Evolutionary conservation across 2,329 filamentous ascomycete species (phyloP).

Genomic region (Dothiorella sarmentorum): DNA sequence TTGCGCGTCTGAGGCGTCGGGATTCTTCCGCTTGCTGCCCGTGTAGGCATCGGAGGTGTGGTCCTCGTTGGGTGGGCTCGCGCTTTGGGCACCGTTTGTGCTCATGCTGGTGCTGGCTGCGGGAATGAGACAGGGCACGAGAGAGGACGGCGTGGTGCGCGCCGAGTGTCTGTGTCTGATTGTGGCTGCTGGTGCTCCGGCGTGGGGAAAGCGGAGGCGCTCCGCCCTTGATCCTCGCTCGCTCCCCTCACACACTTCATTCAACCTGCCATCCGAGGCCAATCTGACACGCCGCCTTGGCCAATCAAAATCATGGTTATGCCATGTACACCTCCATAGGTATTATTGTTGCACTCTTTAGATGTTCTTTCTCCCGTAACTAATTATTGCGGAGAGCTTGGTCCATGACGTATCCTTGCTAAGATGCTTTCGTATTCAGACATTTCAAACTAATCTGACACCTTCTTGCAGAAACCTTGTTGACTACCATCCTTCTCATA

Average conservation of each 20-base stretch:
- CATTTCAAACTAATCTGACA: too few relatives aligned
- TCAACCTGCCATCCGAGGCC: neutral
- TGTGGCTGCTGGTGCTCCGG: neutral
- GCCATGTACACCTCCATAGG: too few relatives aligned
- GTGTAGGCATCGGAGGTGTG: slow-evolving; percentile 18
- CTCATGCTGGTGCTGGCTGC: neutral
- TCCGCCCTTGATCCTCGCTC: neutral
- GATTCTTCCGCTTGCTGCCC: slow-evolving; percentile 41
- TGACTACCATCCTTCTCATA: too few relatives aligned
- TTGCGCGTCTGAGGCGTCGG: slow-evolving; percentile 30
- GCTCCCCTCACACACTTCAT: neutral
- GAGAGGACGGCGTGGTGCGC: slow-evolving; percentile 1
- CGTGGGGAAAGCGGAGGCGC: slow-evolving; percentile 13
- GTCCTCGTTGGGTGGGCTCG: slow-evolving; percentile 31
- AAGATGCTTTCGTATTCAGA: too few relatives aligned
- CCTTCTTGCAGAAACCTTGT: too few relatives aligned
- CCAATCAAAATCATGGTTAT: neutral
- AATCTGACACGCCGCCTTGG: neutral
- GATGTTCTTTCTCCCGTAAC: too few relatives aligned
- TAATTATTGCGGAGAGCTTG: too few relatives aligned
- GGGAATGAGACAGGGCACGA: neutral
- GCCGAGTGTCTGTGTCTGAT: neutral
- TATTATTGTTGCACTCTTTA: too few relatives aligned
- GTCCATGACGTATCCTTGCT: too few relatives aligned
- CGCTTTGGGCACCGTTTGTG: slow-evolving; percentile 32